Conservation (phyloP, 225 moss, liverwort and hornwort genomes). For the Takakia lepidozioides region DNA sequence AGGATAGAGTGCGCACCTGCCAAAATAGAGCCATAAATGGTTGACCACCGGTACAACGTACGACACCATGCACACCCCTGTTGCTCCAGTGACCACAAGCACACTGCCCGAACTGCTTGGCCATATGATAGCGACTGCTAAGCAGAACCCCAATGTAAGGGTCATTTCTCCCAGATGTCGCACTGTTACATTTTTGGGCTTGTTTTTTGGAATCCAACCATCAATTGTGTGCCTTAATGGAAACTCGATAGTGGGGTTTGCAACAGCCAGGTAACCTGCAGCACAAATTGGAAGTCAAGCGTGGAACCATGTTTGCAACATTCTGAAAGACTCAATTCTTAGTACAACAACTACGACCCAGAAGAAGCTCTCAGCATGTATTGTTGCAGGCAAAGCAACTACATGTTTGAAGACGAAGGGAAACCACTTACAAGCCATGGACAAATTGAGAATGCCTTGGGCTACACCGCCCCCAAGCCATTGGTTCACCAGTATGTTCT, state of each 20-base stretch:
- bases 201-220: constrained; percentile 35
- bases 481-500: constrained; percentile 37
- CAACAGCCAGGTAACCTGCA: constrained; percentile 41
- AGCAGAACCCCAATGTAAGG: constrained; percentile 14
- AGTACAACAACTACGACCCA: too few species aligned
- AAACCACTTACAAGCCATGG: constrained; percentile 33
- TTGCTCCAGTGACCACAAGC: constrained; percentile 43
- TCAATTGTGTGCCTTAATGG: constrained; percentile 42
- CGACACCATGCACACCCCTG: constrained; percentile 58
- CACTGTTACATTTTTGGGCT: neutral
- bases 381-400: too few species aligned
- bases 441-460: constrained; percentile 51
- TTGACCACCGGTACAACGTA: constrained; percentile 51
- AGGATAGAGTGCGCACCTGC: neutral
- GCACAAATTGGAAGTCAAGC: too few species aligned
- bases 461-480: constrained; percentile 57
- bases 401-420: too few species aligned
- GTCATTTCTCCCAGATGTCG: constrained; percentile 22
- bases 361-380: too few species aligned
- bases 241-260: constrained; percentile 27
- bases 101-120: constrained; percentile 28
- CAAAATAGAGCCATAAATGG: constrained; percentile 35
- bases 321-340: too few species aligned
- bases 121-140: constrained; percentile 25
- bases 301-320: neutral